A percentile compares a stretch with the other conserved stretches of the same genome.
Conservation (phyloP, 2,329 filamentous ascomycete species). For the Colletotrichum acutatum region DNA sequence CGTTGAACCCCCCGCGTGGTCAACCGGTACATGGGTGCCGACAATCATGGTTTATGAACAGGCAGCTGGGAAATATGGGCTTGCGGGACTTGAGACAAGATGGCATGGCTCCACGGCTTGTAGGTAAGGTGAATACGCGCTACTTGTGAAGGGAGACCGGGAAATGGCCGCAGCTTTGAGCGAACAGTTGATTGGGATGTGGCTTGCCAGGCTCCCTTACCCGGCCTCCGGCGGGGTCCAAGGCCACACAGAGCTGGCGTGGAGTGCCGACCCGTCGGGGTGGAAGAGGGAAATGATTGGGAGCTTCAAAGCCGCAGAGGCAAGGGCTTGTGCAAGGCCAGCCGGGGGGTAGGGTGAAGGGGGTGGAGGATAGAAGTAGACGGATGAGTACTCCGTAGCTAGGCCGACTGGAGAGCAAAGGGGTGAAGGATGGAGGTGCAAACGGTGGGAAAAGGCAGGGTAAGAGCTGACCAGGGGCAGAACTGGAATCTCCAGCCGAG, state of each 20-base stretch:
- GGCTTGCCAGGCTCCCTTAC: slow-evolving; percentile 29
- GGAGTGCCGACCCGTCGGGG: slow-evolving; percentile 36
- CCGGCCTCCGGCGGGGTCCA: slow-evolving; percentile 22
- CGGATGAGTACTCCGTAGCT: slow-evolving; percentile 4
- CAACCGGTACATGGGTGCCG: slow-evolving; percentile 30
- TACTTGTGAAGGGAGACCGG: slow-evolving; percentile 28
- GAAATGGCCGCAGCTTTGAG: slow-evolving; percentile 22
- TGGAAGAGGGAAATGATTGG: slow-evolving; percentile 36
- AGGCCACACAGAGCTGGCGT: slow-evolving; percentile 31
- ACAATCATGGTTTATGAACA: slow-evolving; percentile 28
- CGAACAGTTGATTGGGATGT: slow-evolving; percentile 28
- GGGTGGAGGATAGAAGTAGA: slow-evolving; percentile 15
- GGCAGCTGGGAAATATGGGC: slow-evolving; percentile 29
- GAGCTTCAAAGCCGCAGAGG: slow-evolving; percentile 31
- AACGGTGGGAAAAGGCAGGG: slow-evolving; percentile 35
- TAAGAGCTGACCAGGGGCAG: slow-evolving; percentile 28
- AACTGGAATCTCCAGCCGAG: slow-evolving; percentile 35
- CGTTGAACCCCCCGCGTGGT: slow-evolving; percentile 28
- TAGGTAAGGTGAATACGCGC: slow-evolving; percentile 19
- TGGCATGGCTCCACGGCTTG: slow-evolving; percentile 18
- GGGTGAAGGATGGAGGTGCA: slow-evolving; percentile 15
- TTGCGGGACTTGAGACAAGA: slow-evolving; percentile 30
- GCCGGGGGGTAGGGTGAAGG: slow-evolving; percentile 8
- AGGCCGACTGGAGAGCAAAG: slow-evolving; percentile 3
- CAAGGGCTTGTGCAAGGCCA: slow-evolving; percentile 20